phyloP scores from a whole-genome alignment of 768 basidiomycete species.

The Rubroboletus satanas region DNA sequence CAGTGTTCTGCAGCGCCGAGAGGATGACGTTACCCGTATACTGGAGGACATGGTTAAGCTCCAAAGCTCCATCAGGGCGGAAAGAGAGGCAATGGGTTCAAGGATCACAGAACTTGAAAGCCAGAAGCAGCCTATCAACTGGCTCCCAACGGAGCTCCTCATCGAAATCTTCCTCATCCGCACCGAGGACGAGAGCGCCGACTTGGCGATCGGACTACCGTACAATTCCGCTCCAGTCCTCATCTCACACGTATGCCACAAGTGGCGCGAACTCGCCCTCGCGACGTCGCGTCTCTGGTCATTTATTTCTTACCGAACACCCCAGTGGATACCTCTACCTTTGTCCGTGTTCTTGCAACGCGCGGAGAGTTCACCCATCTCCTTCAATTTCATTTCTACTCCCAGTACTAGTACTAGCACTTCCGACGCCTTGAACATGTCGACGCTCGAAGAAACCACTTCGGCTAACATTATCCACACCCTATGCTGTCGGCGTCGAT shows the following conservation, averaged over 20 bases:
- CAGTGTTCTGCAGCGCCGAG: constrained; percentile 33
- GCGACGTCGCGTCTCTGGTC: constrained; percentile 46
- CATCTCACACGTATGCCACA: constrained; percentile 47
- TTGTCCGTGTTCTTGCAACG: constrained; percentile 35
- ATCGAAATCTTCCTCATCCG: constrained; percentile 39
- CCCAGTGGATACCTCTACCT: constrained; percentile 20
- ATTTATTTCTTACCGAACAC: constrained; percentile 30
- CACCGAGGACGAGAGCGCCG: constrained; percentile 24
- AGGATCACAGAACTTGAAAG: constrained; percentile 35
- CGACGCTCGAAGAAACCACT: constrained; percentile 16
- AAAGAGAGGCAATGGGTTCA: constrained; percentile 32
- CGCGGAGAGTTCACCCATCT: constrained; percentile 33
- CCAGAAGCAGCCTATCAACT: constrained; percentile 44
- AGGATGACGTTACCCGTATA: constrained; percentile 39
- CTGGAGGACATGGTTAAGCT: constrained; percentile 39
- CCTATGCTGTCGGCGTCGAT: constrained; percentile 22
- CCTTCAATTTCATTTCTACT: constrained; percentile 33
- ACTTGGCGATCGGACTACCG: constrained; percentile 20
- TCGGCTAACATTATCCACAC: constrained; percentile 25
- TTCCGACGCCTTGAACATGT: constrained; percentile 11
- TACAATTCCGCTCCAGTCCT: constrained; percentile 36
- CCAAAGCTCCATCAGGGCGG: constrained; percentile 33
- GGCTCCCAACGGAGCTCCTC: constrained; percentile 49
- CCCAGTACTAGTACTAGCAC: constrained; percentile 1
- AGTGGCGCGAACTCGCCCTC: constrained; percentile 47